Base-by-base conservation (phyloP, 1,284 basidiomycete species). In the Austroboletus niveus region DNA sequence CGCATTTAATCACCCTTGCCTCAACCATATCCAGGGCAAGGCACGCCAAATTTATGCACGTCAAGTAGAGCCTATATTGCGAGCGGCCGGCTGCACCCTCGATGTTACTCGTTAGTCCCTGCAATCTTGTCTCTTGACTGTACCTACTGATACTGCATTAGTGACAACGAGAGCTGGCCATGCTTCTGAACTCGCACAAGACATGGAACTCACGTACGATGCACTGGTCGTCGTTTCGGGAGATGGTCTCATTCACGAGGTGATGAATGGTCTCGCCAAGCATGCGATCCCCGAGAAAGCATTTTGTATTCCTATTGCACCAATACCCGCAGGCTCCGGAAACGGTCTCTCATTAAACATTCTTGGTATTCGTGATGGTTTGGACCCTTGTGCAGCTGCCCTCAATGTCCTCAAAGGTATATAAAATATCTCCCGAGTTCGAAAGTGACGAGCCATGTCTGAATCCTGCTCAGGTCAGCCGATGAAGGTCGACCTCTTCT, bases 231-330 rank as follows among this genome's bases (percentile, higher is more conserved):
- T 85, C 8, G 82, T 96, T 22, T 94, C 92, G 0, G 95, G 95
- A 0, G 95, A 98, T 66, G 95, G 95, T 6, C 77, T 94, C 40
- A 66, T 94, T 8, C 92, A 95, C 65, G 95, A 98, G 70, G 77
- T 96, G n/a, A 65, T 97, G 63, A 98, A 99, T 64, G 97, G 95
- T 3, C 83, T 98, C 45, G 88, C 91, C 1, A 72, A 80, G 40
- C 86, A 94, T 49, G 66, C 75, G 9, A 80, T 90, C 48, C 87
- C 91, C 0, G 69, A 73, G 17, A 76, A 76, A 42, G 94, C 93
- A 1, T 81, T 98, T 43, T 68, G 72, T 39, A 84, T 86, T 40
- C 92, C 94, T 0, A 72, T 98, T 24, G 85, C 84, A 1, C 92
- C 92, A 1, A 87, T 99, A 57, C 94, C 97, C 2, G 87, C 91